phyloP scores from a whole-genome alignment of 108 stramenopile species.

The Conticribra guillardii region DNA sequence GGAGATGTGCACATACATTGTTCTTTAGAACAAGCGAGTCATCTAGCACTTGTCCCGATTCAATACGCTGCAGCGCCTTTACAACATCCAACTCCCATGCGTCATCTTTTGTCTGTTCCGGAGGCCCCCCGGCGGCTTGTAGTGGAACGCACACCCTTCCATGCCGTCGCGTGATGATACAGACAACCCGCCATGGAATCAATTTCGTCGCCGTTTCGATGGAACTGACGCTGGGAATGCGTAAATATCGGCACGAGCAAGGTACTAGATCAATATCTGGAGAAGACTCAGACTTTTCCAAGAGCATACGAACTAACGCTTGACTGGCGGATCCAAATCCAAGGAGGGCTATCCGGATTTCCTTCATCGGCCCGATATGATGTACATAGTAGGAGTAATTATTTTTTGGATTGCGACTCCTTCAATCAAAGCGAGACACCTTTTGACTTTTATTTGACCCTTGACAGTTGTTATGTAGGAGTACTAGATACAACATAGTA shows the following conservation, averaged over 20 bases:
- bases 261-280: not conserved
- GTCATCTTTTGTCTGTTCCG: too few relatives aligned
- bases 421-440: too few relatives aligned
- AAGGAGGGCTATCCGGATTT: slow-evolving; percentile 34
- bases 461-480: too few relatives aligned
- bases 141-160: slow-evolving; percentile 29
- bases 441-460: too few relatives aligned
- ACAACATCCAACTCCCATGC: slow-evolving; percentile 23
- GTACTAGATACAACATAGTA: too few relatives aligned
- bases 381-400: too few relatives aligned
- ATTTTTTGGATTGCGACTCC: too few relatives aligned
- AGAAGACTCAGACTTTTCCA: slow-evolving; percentile 25
- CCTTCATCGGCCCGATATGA: too few relatives aligned
- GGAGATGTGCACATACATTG: not conserved
- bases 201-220: slow-evolving; percentile 1
- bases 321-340: slow-evolving; percentile 46
- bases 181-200: slow-evolving; percentile 39
- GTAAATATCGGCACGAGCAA: slow-evolving; percentile 4
- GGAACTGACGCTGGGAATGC: slow-evolving; percentile 1
- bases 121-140: not conserved
- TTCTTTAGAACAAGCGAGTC: slow-evolving; percentile 6
- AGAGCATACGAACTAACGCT: slow-evolving; percentile 30
- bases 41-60: slow-evolving; percentile 25
- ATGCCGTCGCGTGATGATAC: slow-evolving; percentile 36
- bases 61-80: slow-evolving; percentile 19